Base-by-base conservation (phyloP, 805 yeast genomes). In the Yamadazyma insecticola region DNA sequence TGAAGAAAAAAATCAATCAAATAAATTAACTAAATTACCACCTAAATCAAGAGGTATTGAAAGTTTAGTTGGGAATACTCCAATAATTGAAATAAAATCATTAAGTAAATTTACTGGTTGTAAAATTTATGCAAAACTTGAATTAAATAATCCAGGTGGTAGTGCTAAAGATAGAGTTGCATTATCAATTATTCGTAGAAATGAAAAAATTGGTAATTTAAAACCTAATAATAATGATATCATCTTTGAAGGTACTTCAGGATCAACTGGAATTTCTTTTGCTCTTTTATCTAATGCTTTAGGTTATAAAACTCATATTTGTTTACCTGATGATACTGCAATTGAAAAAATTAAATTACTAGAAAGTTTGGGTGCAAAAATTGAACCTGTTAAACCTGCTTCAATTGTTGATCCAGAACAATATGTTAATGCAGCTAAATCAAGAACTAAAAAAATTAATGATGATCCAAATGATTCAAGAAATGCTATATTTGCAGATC, bases 161-260 rank as follows among this genome's bases (percentile, higher is more conserved):
- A 82, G 95, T 30, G 95, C 97, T 4, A 90, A 90, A 45, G 98
- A 90, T 52, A 65, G 98, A 26, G 95, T 92, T 13, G 97, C 97
- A 0, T 60, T 84, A 13, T 86, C 92, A 3, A 81, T 90, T 26
- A 81, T 90, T 12, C 63, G 74, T 34, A 74, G 75, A 14, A 83
- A 82, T 34, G 95, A 86, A 50, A 33, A 44, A 4, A 29, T 47
- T 27, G 92, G 92, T 0, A 49, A 63, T 5, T 53, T 89, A 23
- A 51, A 61, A 4, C 83, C 85, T 0, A 53, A 74, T 25, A 57
- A 55, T 23, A 87, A 84, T 1, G 92, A 86, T 47, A 66, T 78
- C 10, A 81, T 90, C 1, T 88, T 79, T 54, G 98, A 90, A 60
- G 98, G 98, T 6, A 92, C 98, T 0, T 81, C 92, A 8, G 98